Conservation (phyloP, 2,329 filamentous ascomycete genomes). For the Trichoderma guizhouense region DNA sequence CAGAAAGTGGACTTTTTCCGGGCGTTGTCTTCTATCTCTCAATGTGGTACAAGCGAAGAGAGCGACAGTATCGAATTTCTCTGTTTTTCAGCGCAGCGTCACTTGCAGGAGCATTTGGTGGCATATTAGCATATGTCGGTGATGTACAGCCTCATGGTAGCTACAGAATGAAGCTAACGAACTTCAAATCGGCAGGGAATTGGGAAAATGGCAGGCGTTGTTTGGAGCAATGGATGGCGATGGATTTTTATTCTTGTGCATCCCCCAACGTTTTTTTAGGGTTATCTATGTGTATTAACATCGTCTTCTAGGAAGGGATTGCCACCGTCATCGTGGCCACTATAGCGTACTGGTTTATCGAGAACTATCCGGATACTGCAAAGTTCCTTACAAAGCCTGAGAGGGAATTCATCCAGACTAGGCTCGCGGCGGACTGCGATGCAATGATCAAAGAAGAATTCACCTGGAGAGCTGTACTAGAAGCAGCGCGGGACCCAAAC, state of each 20-base stretch:
- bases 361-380: conserved; percentile 61
- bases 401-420: conserved; percentile 55
- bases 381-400: conserved; percentile 54
- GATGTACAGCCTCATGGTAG: background rate
- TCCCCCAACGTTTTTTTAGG: conserved; percentile 22
- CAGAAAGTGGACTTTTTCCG: conserved; percentile 52
- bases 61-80: conserved; percentile 53
- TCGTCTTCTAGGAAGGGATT: conserved; percentile 46
- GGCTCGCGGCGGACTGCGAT: conserved; percentile 66
- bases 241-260: conserved; percentile 60
- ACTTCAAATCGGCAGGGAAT: conserved; percentile 41
- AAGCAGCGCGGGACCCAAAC: conserved; percentile 64
- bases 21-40: conserved; percentile 50
- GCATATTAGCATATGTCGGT: conserved; percentile 52
- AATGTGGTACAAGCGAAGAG: conserved; percentile 55
- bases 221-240: conserved; percentile 51
- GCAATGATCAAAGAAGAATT: conserved; percentile 67
- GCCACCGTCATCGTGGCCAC: conserved; percentile 51
- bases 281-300: background rate
- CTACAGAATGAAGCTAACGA: background rate
- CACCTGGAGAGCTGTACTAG: conserved; percentile 61
- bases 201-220: conserved; percentile 50
- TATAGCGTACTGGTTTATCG: conserved; percentile 57
- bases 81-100: conserved; percentile 55
- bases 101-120: conserved; percentile 55